phyloP scores from a whole-genome alignment of 1,139 yeast genomes.

The Candida mesenterica region DNA sequence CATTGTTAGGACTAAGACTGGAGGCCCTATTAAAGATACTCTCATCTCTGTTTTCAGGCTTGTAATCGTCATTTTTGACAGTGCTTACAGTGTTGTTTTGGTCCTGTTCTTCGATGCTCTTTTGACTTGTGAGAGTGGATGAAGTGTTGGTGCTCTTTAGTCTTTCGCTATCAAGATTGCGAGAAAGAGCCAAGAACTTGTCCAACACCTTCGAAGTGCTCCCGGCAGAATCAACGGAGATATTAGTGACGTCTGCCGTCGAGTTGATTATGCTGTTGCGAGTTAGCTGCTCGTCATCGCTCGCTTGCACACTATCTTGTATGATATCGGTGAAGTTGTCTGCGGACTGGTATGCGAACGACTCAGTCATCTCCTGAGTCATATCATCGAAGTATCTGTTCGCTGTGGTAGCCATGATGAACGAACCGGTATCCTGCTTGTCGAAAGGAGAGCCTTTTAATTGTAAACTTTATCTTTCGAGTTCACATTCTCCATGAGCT shows the following conservation, averaged over 20 bases:
- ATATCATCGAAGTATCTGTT: conserved; percentile 5
- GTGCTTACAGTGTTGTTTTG: not conserved
- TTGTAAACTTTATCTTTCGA: not conserved
- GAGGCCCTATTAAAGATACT: not conserved
- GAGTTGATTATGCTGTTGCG: not conserved
- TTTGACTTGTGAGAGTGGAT: not conserved
- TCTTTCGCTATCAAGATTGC: conserved; percentile 8
- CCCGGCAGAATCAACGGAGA: not conserved
- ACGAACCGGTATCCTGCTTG: not conserved
- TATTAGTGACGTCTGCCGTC: conserved; percentile 3
- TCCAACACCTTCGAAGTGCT: conserved; percentile 2
- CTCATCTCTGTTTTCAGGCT: not conserved
- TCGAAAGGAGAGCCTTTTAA: no score
- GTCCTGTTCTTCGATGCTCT: not conserved
- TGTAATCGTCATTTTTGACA: not conserved
- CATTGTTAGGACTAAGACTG: conserved; percentile 8
- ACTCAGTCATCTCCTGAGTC: conserved; percentile 9
- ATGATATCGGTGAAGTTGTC: conserved; percentile 8
- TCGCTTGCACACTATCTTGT: conserved; percentile 1
- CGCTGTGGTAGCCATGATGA: conserved; percentile 2
- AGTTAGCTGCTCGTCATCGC: conserved; percentile 4
- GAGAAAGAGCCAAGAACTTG: conserved; percentile 7
- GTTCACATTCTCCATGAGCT: no score
- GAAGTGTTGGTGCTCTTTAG: not conserved
- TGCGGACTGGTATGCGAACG: conserved; percentile 9